Evolutionary conservation across 2,329 filamentous ascomycete species (phyloP).

Genomic region (Pseudogymnoascus sp.): DNA sequence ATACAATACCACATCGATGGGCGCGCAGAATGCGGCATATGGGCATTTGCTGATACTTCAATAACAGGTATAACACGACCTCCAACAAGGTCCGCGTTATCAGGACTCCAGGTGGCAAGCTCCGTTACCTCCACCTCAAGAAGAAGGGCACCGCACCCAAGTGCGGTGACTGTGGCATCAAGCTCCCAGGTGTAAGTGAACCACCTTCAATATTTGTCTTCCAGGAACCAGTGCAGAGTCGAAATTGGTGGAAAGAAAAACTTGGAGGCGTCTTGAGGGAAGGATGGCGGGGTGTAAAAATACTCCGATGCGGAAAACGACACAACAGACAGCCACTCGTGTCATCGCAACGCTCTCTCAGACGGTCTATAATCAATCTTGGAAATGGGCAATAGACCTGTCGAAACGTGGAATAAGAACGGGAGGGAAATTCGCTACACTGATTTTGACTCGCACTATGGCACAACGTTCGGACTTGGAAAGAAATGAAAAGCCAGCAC

Average conservation of each 20-base stretch:
- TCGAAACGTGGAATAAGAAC: not conserved
- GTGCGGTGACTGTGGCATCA: slow-evolving; percentile 97
- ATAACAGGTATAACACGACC: slow-evolving; percentile 84
- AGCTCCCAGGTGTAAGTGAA: slow-evolving; percentile 90
- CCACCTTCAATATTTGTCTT: slow-evolving; percentile 11
- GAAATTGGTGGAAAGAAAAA: not conserved
- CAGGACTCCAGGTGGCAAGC: slow-evolving; percentile 93
- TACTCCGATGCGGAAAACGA: not conserved
- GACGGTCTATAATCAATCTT: not conserved
- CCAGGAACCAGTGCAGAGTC: not conserved
- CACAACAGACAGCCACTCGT: not conserved
- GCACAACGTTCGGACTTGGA: not conserved
- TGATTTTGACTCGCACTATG: not conserved
- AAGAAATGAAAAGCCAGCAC: not conserved
- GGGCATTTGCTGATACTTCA: slow-evolving; percentile 6
- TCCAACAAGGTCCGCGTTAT: slow-evolving; percentile 94
- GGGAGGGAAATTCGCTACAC: not conserved
- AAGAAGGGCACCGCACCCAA: slow-evolving; percentile 98
- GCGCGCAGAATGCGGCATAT: slow-evolving; percentile 2
- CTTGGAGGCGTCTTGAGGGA: not conserved
- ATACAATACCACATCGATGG: not conserved
- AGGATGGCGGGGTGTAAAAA: slow-evolving; percentile 3
- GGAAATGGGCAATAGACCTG: not conserved
- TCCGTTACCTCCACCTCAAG: slow-evolving; percentile 98
- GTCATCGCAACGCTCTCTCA: not conserved